phyloP scores from a whole-genome alignment of 2,329 filamentous ascomycete species.

The Fusarium sublunatum region DNA sequence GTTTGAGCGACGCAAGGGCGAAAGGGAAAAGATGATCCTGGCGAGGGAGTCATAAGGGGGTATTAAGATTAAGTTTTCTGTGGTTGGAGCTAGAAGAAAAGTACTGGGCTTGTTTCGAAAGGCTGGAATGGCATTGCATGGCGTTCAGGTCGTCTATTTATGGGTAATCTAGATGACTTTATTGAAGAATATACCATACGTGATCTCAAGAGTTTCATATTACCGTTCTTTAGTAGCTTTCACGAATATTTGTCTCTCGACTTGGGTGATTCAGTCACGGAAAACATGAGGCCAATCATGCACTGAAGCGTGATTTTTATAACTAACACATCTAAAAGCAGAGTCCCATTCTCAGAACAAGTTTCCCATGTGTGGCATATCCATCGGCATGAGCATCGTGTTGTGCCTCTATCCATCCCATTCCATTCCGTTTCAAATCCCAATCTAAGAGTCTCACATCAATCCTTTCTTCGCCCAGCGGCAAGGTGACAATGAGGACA shows the following conservation, averaged over 20 bases:
- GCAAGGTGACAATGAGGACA: conserved; percentile 22
- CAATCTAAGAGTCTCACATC: conserved; percentile 33
- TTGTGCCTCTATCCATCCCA: conserved; percentile 37
- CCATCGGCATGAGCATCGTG: conserved; percentile 41
- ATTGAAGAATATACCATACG: conserved; percentile 38
- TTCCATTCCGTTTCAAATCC: conserved; percentile 5
- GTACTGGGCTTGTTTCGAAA: conserved; percentile 34
- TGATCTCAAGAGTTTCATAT: conserved; percentile 2
- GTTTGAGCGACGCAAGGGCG: conserved; percentile 75
- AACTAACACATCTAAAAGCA: conserved; percentile 32
- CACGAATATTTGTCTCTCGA: neutral
- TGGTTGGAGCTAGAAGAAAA: conserved; percentile 20
- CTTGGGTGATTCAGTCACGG: neutral
- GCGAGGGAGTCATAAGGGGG: conserved; percentile 65
- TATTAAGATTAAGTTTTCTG: conserved; percentile 22
- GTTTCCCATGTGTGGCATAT: conserved; percentile 33
- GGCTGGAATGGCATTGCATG: conserved; percentile 49
- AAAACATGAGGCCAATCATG: neutral
- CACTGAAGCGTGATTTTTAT: conserved; percentile 16
- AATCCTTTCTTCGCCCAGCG: conserved; percentile 30
- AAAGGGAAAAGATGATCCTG: conserved; percentile 94
- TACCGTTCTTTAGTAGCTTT: neutral
- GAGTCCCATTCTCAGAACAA: conserved; percentile 21
- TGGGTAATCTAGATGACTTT: conserved; percentile 35
- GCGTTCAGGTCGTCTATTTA: conserved; percentile 47